Conservation (phyloP, 768 basidiomycete genomes). For the Hypholoma sublateritium region DNA sequence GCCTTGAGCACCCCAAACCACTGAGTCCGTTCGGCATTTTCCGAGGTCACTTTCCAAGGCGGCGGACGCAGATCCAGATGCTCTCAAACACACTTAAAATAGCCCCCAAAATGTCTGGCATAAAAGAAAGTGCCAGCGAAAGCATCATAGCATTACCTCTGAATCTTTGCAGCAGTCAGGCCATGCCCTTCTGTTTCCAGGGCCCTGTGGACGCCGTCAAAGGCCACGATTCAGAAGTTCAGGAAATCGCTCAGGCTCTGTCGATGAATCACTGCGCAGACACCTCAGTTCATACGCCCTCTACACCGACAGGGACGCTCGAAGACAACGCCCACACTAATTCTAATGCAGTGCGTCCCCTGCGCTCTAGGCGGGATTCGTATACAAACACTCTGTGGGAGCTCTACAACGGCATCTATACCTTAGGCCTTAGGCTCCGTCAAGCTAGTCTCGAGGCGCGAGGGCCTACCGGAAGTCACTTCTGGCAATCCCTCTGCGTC, state of each 20-base stretch:
- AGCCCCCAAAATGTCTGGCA: neutral
- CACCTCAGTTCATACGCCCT: too few species aligned
- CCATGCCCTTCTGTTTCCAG: neutral
- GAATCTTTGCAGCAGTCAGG: neutral
- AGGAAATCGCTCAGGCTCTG: neutral
- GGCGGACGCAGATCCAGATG: neutral
- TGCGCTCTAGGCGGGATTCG: conserved; percentile 4
- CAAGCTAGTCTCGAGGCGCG: too few species aligned
- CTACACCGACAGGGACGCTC: neutral
- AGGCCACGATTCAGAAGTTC: neutral
- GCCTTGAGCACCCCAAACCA: neutral
- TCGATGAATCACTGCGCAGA: too few species aligned
- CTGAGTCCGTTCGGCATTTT: neutral
- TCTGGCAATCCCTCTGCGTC: neutral
- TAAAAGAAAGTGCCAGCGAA: neutral
- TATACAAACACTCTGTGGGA: neutral
- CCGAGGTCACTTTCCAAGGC: neutral
- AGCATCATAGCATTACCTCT: neutral
- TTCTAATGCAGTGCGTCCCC: neutral
- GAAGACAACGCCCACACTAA: neutral
- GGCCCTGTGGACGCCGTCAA: neutral
- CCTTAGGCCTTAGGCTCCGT: neutral
- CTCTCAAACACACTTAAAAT: neutral
- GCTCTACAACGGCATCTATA: neutral
- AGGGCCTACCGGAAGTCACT: too few species aligned